Conservation (phyloP, 352 stramenopile species). For the Phytophthora macrochlamydospora region DNA sequence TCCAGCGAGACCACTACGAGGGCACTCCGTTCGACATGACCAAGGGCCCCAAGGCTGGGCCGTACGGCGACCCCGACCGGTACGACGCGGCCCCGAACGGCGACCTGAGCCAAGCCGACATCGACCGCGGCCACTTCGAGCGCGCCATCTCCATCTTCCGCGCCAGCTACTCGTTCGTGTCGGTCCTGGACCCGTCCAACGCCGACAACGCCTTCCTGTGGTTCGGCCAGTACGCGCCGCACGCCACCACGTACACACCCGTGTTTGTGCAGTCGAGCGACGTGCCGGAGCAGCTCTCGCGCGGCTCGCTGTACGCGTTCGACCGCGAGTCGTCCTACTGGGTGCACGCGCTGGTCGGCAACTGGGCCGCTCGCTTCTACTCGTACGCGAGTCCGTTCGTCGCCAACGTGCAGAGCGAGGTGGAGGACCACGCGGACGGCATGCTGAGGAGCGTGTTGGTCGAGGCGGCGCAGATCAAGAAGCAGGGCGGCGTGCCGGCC, state of each 20-base stretch:
- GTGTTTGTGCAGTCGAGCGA: slow-evolving; percentile 78
- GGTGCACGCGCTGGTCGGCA: slow-evolving; percentile 82
- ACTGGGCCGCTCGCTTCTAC: slow-evolving; percentile 86
- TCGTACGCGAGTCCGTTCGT: slow-evolving; percentile 67
- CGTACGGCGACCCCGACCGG: slow-evolving; percentile 92
- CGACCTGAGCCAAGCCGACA: slow-evolving; percentile 57
- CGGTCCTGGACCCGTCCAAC: slow-evolving; percentile 63
- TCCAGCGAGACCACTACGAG: slow-evolving; percentile 94
- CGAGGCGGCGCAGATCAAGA: slow-evolving; percentile 46
- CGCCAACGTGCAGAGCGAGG: slow-evolving; percentile 52
- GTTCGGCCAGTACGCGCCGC: slow-evolving; percentile 92
- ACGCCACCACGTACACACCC: slow-evolving; percentile 88
- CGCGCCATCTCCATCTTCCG: slow-evolving; percentile 94
- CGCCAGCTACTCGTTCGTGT: slow-evolving; percentile 90
- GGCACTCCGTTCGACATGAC: slow-evolving; percentile 92
- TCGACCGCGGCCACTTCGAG: slow-evolving; percentile 79
- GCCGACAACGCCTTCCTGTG: slow-evolving; percentile 72
- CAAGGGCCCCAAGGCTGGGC: slow-evolving; percentile 71
- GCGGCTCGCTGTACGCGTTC: slow-evolving; percentile 69
- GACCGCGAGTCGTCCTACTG: slow-evolving; percentile 75
- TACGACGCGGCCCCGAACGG: slow-evolving; percentile 67
- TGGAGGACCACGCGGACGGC: slow-evolving; percentile 54
- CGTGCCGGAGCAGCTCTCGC: slow-evolving; percentile 54
- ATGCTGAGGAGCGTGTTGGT: slow-evolving; percentile 40
- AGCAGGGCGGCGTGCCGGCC: slow-evolving; percentile 39